These are phyloP conservation scores for Cladophialophora yegresii DNA, from an alignment of 2,329 filamentous ascomycete genomes.

Conservation along the genomic window DNA sequence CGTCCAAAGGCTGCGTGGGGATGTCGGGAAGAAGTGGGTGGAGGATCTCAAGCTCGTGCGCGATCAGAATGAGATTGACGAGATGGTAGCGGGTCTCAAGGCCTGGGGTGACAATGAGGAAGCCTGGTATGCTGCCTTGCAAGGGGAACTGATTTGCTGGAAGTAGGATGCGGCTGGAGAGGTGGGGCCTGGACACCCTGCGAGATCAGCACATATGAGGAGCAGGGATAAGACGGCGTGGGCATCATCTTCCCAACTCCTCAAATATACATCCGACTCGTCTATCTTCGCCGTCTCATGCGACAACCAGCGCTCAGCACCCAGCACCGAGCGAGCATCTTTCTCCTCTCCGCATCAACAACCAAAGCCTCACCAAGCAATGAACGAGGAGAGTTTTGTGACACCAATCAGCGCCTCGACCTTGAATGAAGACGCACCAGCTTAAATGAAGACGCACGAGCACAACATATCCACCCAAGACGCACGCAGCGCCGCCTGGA, in stretches of 20 bases:
- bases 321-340: too few relatives aligned
- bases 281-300: conserved; percentile 6
- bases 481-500: too few relatives aligned
- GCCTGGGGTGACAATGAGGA: conserved; percentile 20
- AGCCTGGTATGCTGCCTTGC: conserved; percentile 23
- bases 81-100: conserved; percentile 11
- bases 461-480: too few relatives aligned
- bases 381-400: too few relatives aligned
- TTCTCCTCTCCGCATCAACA: too few relatives aligned
- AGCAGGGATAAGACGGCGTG: neutral
- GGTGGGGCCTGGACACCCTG: too few relatives aligned
- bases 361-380: too few relatives aligned
- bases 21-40: conserved; percentile 22
- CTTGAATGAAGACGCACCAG: too few relatives aligned
- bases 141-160: conserved; percentile 27
- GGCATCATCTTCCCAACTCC: neutral
- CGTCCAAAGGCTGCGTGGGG: conserved; percentile 17
- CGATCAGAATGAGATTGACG: conserved; percentile 14
- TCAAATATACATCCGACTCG: neutral
- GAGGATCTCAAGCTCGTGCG: conserved; percentile 10
- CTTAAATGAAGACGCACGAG: too few relatives aligned
- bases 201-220: too few relatives aligned
- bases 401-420: too few relatives aligned
- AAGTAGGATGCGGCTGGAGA: conserved; percentile 1
- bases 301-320: too few relatives aligned